These are phyloP conservation scores for Balansia obtecta DNA, from an alignment of 2,329 filamentous ascomycete species.

Conservation along the genomic window DNA sequence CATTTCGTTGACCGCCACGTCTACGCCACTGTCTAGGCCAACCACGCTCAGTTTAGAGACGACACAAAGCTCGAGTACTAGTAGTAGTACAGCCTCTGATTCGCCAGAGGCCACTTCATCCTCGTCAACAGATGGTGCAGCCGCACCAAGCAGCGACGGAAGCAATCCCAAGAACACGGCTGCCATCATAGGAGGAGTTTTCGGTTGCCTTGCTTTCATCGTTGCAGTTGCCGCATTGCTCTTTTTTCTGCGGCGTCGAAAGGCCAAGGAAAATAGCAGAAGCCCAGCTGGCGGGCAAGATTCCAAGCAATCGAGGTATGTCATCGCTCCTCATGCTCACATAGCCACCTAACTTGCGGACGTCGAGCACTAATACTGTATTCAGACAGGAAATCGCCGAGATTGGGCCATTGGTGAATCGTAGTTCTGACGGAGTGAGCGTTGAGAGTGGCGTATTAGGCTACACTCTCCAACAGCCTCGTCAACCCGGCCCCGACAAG, in stretches of 20 bases:
- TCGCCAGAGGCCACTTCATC: background rate
- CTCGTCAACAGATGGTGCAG: conserved; percentile 11
- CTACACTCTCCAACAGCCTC: background rate
- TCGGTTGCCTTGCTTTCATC: conserved; percentile 37
- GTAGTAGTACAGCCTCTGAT: background rate
- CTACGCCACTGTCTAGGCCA: conserved; percentile 26
- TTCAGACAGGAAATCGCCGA: conserved; percentile 18
- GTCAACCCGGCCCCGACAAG: background rate
- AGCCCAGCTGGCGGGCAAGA: conserved; percentile 11
- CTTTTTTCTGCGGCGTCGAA: conserved; percentile 31
- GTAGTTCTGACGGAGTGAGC: conserved; percentile 6
- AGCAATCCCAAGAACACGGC: conserved; percentile 25
- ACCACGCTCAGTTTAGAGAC: conserved; percentile 25
- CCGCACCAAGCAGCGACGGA: conserved; percentile 17
- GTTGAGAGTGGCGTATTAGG: background rate
- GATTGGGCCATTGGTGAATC: conserved; percentile 6
- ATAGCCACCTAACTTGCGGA: background rate
- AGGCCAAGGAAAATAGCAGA: background rate
- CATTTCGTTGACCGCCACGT: conserved; percentile 27
- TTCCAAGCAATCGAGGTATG: conserved; percentile 30
- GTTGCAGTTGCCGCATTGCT: conserved; percentile 28
- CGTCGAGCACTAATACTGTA: conserved; percentile 10
- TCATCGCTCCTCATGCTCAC: background rate
- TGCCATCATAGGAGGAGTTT: conserved; percentile 40
- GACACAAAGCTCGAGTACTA: conserved; percentile 5